Evolutionary conservation across 352 stramenopile genomes (phyloP).

Genomic region (Globisporangium nodosum): DNA sequence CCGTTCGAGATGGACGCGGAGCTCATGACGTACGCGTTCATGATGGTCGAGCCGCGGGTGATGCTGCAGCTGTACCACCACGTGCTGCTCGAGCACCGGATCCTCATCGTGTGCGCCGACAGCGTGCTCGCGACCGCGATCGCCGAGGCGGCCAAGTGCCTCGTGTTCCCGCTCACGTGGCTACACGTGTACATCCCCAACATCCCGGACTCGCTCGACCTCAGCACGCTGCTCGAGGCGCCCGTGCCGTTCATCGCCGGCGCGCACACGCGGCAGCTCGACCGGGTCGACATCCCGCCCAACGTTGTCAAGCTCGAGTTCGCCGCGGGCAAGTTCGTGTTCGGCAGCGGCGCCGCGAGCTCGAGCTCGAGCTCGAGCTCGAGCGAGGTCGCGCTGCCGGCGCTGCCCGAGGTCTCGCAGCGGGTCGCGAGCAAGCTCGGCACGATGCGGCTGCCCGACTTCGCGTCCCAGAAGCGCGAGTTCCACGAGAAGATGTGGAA

Average conservation of each 20-base stretch:
- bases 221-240: conserved; percentile 43
- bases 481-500: conserved; percentile 41
- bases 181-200: conserved; percentile 51
- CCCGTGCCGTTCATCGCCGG: conserved; percentile 49
- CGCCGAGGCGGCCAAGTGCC: conserved; percentile 34
- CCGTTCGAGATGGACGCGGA: conserved; percentile 45
- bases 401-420: conserved; percentile 13
- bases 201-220: conserved; percentile 40
- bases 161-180: conserved; percentile 45
- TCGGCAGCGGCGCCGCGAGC: conserved; percentile 1
- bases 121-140: conserved; percentile 36
- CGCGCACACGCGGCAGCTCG: conserved; percentile 28
- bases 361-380: neutral
- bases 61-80: conserved; percentile 37
- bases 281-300: conserved; percentile 20
- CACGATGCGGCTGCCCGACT: conserved; percentile 20
- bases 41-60: conserved; percentile 30
- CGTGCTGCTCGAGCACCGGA: conserved; percentile 41
- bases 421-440: conserved; percentile 13
- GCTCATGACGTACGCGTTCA: conserved; percentile 43
- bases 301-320: conserved; percentile 42
- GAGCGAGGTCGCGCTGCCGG: conserved; percentile 3
- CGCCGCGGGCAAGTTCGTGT: conserved; percentile 20
- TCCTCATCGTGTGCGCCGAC: conserved; percentile 39
- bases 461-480: conserved; percentile 26